Evolutionary conservation across 768 basidiomycete species (phyloP), one percentile per base, ranked within the genome.

Genomic region (Peribolospora baueri): DNA sequence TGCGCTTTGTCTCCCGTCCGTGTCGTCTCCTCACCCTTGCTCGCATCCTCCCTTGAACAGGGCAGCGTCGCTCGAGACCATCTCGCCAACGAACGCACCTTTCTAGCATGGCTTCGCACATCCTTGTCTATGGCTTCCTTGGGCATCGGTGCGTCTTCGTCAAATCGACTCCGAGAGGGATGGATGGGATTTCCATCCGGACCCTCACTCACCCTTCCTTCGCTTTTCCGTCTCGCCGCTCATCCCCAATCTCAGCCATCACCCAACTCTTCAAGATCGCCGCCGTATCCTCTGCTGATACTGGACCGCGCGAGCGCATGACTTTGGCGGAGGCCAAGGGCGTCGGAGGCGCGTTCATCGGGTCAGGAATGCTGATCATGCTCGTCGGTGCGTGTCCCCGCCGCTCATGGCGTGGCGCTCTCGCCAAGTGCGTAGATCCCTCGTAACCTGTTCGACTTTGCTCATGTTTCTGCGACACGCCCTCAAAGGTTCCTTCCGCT

Each of bases 181-280:
- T 51, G 42, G 36, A 56, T 54, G 9, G 56, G 56, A 5, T 45
- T 57, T n/a, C 25, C 25, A 25, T 25, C 25, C 25, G 25, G 25
- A 25, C 25, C 25, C 25, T 25, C 25, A 25, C 25, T 25, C 25
- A 25, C 25, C 25, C 25, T 25, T 25, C 25, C 25, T 25, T 25
- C 25, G 25, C 25, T 25, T 25, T 25, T 25, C 25, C 25, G 25
- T 25, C 25, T 25, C 25, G 25, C 25, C 25, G 25, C 25, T 25
- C 25, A 25, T 25, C 25, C 25, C 25, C 25, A 25, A 25, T 25
- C 25, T 25, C 25, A 25, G 57, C 57, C n/a, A 53, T 62, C 48
- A 61, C 60, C 0, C 62, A 62, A 52, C 60, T 62, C 25, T 59
- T 60, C 46, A 54, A 58, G 47, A 58, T 62, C 45, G 52, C 60